A percentile compares a stretch with the other conserved stretches of the same genome.
Evolutionary conservation across 1,139 yeast genomes (phyloP).

Genomic region (Kodamaea alishanica): DNA sequence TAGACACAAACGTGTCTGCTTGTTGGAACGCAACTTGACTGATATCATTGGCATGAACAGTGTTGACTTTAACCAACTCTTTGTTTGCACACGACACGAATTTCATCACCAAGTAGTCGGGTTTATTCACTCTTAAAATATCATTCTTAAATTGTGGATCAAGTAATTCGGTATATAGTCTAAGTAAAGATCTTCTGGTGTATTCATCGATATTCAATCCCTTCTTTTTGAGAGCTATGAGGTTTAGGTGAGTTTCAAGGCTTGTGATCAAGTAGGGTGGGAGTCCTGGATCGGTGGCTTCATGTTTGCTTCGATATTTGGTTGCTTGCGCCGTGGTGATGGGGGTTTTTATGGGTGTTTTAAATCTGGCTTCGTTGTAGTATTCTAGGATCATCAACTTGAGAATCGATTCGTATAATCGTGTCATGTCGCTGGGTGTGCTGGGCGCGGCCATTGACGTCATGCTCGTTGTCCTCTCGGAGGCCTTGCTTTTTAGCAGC

Average conservation of each 20-base stretch:
- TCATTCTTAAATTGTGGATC: slow-evolving; percentile 46
- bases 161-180: slow-evolving; percentile 60
- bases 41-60: slow-evolving; percentile 36
- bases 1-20: slow-evolving; percentile 53
- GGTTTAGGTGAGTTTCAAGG: slow-evolving; percentile 47
- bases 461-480: slow-evolving; percentile 19
- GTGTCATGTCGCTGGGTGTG: slow-evolving; percentile 20
- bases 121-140: slow-evolving; percentile 39
- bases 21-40: slow-evolving; percentile 51
- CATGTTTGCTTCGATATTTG: background rate
- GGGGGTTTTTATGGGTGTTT: slow-evolving; percentile 30
- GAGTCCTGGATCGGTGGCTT: slow-evolving; percentile 24
- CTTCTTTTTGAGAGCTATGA: slow-evolving; percentile 53
- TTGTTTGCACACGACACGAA: slow-evolving; percentile 64
- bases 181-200: slow-evolving; percentile 45
- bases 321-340: slow-evolving; percentile 2
- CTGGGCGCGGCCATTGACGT: slow-evolving; percentile 21
- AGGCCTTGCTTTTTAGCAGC: slow-evolving; percentile 7
- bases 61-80: slow-evolving; percentile 53
- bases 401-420: slow-evolving; percentile 41
- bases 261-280: slow-evolving; percentile 48
- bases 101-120: slow-evolving; percentile 63
- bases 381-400: slow-evolving; percentile 54
- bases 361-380: slow-evolving; percentile 56
- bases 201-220: slow-evolving; percentile 33